Base-by-base conservation (phyloP, 208 protist genomes). In the Trypanosoma theileri region DNA sequence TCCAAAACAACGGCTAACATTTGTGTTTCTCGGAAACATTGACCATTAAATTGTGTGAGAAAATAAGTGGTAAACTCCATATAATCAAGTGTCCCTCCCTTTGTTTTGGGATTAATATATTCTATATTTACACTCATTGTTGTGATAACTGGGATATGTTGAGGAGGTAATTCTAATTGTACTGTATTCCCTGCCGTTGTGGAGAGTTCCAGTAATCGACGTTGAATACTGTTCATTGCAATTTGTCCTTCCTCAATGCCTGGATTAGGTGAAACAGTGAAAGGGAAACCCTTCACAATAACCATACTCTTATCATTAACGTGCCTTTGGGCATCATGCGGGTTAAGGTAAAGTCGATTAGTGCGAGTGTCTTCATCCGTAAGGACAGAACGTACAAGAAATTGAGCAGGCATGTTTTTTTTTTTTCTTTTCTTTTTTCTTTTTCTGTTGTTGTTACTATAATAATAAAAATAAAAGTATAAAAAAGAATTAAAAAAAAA, bases 151-250 rank as follows among this genome's bases (percentile, higher is more conserved):
- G 83, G 81, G 26, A 79, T 71, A 28, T 56, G 28, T 2, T 59
- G 21, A 1, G 69, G 46, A 12, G 81, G 41, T 7, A 67, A 66
- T 52, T 71, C 46, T 40, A 89, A 54, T 40, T 54, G 35, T 31
- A 88, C 85, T n/a, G 77, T 79, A 66, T 74, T 83, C 40, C 80
- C 82, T 19, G 78, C 66, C 4, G 81, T 81, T 4, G 77, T 85
- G 16, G 84, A 88, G 22, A 94, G 51, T 21, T 76, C 75, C 16
- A 90, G 68, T 28, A 88, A 48, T 19, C 85, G 84, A 13, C 89
- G 86, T 69, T 95, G 86, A 54, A 95, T 91, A 61, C 77, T 83
- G 68, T 92, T 95, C 71, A 92, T 84, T 46, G 74, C 86, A 31
- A 93, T 68, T 14, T 64, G 61, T 12, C 86, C 89, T 6, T 35